Conservation (phyloP, 306 rosid species). For the Rubus parviflorus region DNA sequence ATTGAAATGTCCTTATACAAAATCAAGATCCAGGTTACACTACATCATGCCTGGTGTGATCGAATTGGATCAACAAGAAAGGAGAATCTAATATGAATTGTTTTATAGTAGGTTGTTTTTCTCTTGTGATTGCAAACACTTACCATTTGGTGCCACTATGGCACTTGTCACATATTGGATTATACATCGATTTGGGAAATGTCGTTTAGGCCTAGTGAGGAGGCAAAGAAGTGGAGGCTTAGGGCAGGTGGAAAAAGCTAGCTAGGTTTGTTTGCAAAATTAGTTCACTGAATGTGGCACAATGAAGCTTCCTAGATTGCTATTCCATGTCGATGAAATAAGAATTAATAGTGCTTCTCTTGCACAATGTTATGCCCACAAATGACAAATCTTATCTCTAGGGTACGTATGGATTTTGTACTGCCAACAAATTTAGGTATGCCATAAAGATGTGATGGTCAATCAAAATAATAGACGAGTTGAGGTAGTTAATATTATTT, state of each 20-base stretch:
- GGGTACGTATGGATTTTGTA: background rate
- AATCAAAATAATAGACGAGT: too few relatives aligned
- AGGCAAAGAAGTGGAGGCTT: background rate
- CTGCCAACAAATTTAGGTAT: background rate
- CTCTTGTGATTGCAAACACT: conserved; percentile 3
- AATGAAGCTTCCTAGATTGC: background rate
- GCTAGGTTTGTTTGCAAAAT: background rate
- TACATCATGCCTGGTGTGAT: conserved; percentile 30
- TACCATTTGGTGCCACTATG: conserved; percentile 16
- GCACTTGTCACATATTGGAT: conserved; percentile 23
- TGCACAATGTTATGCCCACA: background rate
- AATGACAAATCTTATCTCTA: background rate
- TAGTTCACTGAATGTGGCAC: background rate
- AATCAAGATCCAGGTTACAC: conserved; percentile 16
- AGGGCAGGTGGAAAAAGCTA: conserved; percentile 1
- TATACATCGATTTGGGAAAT: conserved; percentile 5
- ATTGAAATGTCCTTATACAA: conserved; percentile 12
- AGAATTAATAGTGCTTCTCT: background rate
- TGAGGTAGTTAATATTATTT: too few relatives aligned
- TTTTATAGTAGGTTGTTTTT: conserved; percentile 20
- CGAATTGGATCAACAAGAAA: conserved; percentile 25
- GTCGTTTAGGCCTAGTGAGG: background rate
- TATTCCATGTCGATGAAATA: background rate
- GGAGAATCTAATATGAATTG: conserved; percentile 12
- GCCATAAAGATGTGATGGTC: background rate